A percentile compares a stretch with the other conserved stretches of the same genome.
These are phyloP conservation scores for Solanum dulcamara DNA, from an alignment of 257 asterid species.

Conservation along the genomic window DNA sequence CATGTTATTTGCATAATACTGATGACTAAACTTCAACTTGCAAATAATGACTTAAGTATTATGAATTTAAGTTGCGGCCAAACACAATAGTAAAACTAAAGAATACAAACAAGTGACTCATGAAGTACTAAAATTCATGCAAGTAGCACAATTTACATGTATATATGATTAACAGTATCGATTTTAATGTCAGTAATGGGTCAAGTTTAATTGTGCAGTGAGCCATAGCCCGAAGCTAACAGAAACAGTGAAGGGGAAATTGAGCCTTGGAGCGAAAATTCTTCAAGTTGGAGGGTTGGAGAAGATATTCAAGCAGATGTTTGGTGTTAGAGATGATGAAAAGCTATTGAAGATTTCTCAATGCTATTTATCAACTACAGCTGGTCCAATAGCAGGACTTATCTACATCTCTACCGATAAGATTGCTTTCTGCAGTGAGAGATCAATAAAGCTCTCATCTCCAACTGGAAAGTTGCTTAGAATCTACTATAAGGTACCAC, in stretches of 20 bases:
- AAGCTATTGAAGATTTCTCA: conserved; percentile 9
- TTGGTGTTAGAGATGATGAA: not conserved
- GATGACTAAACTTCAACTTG: not conserved
- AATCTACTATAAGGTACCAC: not conserved
- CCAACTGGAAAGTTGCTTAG: conserved; percentile 1
- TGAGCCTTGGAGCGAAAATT: conserved; percentile 30
- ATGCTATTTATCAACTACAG: conserved; percentile 13
- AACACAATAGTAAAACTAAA: not conserved
- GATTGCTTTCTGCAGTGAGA: conserved; percentile 10
- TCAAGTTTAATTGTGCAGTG: conserved; percentile 9
- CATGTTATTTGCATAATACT: too few relatives aligned
- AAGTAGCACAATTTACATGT: not conserved
- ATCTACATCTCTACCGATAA: conserved; percentile 3
- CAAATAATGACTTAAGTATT: not conserved
- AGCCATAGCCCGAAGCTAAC: conserved; percentile 27
- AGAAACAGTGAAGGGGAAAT: conserved; percentile 38
- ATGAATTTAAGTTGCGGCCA: not conserved
- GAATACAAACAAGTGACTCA: not conserved
- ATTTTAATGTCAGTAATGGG: too few relatives aligned
- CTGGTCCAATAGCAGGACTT: conserved; percentile 11
- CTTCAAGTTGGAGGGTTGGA: conserved; percentile 1
- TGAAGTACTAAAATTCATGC: too few relatives aligned
- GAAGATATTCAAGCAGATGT: conserved; percentile 9
- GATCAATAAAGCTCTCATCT: not conserved
- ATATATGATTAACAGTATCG: not conserved